Evolutionary conservation across 1,139 yeast genomes (phyloP), one percentile per base, ranked within the genome.

Genomic region (Saccharomyces hybrid): DNA sequence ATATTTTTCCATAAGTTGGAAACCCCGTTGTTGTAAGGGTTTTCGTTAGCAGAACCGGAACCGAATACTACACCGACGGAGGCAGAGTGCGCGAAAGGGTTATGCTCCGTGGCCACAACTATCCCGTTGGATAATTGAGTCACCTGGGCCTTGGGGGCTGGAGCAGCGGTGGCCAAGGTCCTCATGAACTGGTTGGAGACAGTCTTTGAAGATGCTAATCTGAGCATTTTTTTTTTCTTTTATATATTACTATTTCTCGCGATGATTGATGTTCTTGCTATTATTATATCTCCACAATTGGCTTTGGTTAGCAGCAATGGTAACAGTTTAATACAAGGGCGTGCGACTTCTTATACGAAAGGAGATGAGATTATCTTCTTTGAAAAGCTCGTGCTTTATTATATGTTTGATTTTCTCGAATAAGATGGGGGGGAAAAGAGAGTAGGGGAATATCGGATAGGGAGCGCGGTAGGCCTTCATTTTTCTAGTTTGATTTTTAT

Each of bases 41-140:
- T 86, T 73, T 86, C 95, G 53, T 86, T 73, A 71, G 90, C 78
- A 53, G 91, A 83, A 69, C 95, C 95, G 53, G 89, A 87, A 59
- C 85, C 85, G 66, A 78, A 74, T 71, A 78, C 86, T 55, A 85
- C 72, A 71, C 93, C 93, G 60, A 85, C 76, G 42, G 88, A 76
- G 46, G 88, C 76, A 38, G 82, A 70, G 55, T 76, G 67, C 57
- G 86, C 82, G 57, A 71, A 65, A 49, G 84, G 78, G 71, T 83
- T 79, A 62, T 77, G 61, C 72, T 84, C 88, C 53, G 88, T 77
- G 57, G 89, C 89, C 62, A 86, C 79, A 58, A 87, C 81, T 56
- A 85, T 75, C 61, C 93, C 95, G 69, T 84, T 85, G 60, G 84
- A 73, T 63, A 86, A 76, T 56, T 86, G 82, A 63, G 93, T 84